Conservation (phyloP, 2,329 filamentous ascomycete species). For the Colletotrichum brevisporum region DNA sequence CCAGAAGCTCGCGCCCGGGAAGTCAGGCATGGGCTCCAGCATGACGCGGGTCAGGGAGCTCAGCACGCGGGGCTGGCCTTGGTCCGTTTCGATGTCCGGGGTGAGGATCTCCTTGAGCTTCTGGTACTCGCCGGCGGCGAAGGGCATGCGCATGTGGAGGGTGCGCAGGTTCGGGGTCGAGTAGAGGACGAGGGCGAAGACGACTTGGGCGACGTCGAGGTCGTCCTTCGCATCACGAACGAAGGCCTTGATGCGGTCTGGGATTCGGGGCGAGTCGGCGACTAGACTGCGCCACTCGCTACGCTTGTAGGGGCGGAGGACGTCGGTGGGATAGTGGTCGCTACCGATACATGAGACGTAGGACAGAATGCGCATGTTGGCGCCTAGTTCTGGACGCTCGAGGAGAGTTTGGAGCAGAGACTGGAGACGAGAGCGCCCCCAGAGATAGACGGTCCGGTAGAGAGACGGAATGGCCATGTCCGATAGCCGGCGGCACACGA, state of each 20-base stretch:
- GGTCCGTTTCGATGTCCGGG: constrained; percentile 32
- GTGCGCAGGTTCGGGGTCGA: constrained; percentile 34
- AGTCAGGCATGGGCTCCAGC: constrained; percentile 39
- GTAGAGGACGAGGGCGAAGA: constrained; percentile 38
- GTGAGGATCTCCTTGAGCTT: constrained; percentile 38
- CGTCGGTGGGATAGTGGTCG: constrained; percentile 38
- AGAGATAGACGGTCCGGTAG: constrained; percentile 37
- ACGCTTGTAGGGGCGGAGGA: constrained; percentile 35
- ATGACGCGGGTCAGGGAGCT: constrained; percentile 39
- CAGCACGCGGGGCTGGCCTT: constrained; percentile 35
- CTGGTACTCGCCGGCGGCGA: constrained; percentile 38
- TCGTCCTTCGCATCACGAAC: constrained; percentile 32
- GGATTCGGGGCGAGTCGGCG: constrained; percentile 23
- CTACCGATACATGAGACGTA: constrained; percentile 35
- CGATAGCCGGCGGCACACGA: constrained; percentile 34
- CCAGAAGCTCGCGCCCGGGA: constrained; percentile 36
- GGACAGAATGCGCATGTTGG: constrained; percentile 38
- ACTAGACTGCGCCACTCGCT: constrained; percentile 38
- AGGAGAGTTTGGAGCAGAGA: constrained; percentile 38
- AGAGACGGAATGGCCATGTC: constrained; percentile 34
- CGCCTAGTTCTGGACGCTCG: constrained; percentile 35
- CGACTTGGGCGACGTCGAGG: constrained; percentile 36
- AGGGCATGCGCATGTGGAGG: constrained; percentile 39
- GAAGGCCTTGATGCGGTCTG: constrained; percentile 31
- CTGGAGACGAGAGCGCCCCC: constrained; percentile 37